Conservation (phyloP, 345 rosid genomes). For the Dovyalis caffra region DNA sequence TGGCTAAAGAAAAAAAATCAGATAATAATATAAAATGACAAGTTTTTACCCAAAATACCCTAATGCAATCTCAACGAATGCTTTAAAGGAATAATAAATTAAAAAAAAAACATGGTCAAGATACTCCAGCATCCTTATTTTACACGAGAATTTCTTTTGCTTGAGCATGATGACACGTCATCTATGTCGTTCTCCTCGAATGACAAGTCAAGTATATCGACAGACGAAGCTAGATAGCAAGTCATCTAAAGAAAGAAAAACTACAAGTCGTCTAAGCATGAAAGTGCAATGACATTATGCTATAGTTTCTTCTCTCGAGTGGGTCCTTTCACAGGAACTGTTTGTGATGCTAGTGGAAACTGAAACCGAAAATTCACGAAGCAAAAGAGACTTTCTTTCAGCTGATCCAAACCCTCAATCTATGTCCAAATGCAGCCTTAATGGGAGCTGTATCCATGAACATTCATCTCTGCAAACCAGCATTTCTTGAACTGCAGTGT, state of each 20-base stretch:
- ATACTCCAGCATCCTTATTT: background rate
- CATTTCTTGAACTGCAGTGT: background rate
- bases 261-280: background rate
- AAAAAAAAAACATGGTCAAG: background rate
- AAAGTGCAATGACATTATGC: background rate
- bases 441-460: slow-evolving; percentile 1
- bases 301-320: background rate
- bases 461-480: background rate
- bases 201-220: background rate
- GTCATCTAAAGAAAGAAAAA: background rate
- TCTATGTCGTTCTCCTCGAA: background rate
- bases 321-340: background rate
- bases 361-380: background rate
- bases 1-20: too few relatives aligned
- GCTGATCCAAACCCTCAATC: background rate
- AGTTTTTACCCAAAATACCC: too few relatives aligned
- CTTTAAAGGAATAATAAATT: too few relatives aligned
- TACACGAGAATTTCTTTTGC: background rate
- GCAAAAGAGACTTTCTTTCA: background rate
- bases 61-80: too few relatives aligned
- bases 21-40: too few relatives aligned
- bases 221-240: background rate
- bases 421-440: background rate
- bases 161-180: background rate
- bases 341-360: background rate